Evolutionary conservation across 1,139 yeast species (phyloP).

Genomic region (Suhomyces chickasaworum): DNA sequence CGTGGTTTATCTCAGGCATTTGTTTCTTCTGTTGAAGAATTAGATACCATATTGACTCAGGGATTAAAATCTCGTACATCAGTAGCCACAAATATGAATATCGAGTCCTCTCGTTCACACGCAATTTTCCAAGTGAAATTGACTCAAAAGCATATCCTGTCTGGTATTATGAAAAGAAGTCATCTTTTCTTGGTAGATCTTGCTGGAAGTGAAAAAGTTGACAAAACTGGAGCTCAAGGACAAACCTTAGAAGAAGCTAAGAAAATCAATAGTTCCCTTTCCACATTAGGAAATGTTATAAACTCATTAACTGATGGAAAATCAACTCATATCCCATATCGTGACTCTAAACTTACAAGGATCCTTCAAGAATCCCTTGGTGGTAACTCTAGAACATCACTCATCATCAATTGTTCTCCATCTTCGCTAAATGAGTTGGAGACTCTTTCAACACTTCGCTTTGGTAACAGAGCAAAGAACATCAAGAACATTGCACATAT

Average conservation of each 20-base stretch:
- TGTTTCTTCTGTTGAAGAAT: slow-evolving; percentile 61
- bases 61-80: slow-evolving; percentile 61
- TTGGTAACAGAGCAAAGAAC: slow-evolving; percentile 77
- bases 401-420: slow-evolving; percentile 80
- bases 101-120: slow-evolving; percentile 79
- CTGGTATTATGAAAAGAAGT: slow-evolving; percentile 65
- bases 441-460: slow-evolving; percentile 75
- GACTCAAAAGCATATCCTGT: slow-evolving; percentile 56
- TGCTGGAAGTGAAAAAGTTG: slow-evolving; percentile 89
- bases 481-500: slow-evolving; percentile 70
- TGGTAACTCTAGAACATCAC: slow-evolving; percentile 81
- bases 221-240: slow-evolving; percentile 78
- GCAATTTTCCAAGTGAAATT: slow-evolving; percentile 73
- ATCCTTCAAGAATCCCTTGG: slow-evolving; percentile 84
- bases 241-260: slow-evolving; percentile 81
- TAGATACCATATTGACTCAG: slow-evolving; percentile 54
- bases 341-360: slow-evolving; percentile 83
- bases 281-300: slow-evolving; percentile 80
- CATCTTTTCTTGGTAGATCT: slow-evolving; percentile 77
- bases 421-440: slow-evolving; percentile 62
- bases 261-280: slow-evolving; percentile 76
- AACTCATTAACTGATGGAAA: slow-evolving; percentile 74
- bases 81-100: slow-evolving; percentile 71
- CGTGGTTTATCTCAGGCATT: slow-evolving; percentile 65
- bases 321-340: slow-evolving; percentile 69